These are phyloP conservation scores for Claviceps cyperi DNA, from an alignment of 2,329 filamentous ascomycete species.

Conservation along the genomic window DNA sequence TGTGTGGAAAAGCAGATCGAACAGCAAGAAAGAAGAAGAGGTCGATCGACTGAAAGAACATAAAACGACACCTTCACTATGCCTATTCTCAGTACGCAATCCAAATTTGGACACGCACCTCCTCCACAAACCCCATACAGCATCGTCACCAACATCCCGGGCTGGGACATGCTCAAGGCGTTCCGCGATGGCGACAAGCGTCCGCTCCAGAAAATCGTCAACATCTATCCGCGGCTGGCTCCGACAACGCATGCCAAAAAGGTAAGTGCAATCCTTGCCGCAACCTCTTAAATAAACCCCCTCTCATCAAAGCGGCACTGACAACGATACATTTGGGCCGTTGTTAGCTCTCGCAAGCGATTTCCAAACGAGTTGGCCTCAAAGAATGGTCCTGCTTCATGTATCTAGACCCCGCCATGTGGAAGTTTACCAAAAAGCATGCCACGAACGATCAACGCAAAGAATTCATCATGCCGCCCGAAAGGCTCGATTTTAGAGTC, in stretches of 20 bases:
- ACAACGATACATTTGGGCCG: not conserved
- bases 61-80: constrained; percentile 10
- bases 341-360: constrained; percentile 20
- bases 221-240: constrained; percentile 32
- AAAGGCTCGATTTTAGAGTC: constrained; percentile 23
- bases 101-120: constrained; percentile 28
- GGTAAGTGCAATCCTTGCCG: constrained; percentile 13
- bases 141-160: constrained; percentile 30
- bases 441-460: constrained; percentile 21
- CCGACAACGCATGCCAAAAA: constrained; percentile 23
- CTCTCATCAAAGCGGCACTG: not conserved
- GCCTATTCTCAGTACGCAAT: constrained; percentile 23
- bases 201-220: constrained; percentile 20
- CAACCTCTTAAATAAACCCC: not conserved
- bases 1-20: no score
- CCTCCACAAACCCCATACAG: constrained; percentile 32
- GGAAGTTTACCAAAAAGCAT: constrained; percentile 17
- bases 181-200: constrained; percentile 27
- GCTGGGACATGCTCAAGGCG: constrained; percentile 25
- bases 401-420: constrained; percentile 19
- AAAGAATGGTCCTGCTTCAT: constrained; percentile 15
- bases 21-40: no score
- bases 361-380: constrained; percentile 19
- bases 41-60: no score
- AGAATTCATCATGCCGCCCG: constrained; percentile 18